Evolutionary conservation across 1,284 basidiomycete species (phyloP).

Genomic region (Fomitopsis betulina): DNA sequence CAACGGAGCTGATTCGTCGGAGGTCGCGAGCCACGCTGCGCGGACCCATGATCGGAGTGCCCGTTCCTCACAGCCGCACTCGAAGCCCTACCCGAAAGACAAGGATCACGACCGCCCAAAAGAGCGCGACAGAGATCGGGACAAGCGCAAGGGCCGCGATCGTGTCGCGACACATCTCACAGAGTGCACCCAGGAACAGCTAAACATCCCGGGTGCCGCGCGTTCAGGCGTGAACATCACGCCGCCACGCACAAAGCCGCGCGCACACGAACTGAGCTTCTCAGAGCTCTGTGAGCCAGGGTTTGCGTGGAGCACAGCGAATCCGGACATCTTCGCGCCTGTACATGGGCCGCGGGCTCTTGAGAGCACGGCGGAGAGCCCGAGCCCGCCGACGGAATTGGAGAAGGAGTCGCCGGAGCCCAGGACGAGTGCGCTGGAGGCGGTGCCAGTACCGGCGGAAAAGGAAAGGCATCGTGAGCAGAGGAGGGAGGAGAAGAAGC

Average conservation of each 20-base stretch:
- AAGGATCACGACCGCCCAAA: background rate
- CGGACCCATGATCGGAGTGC: background rate
- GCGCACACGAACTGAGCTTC: conserved; percentile 19
- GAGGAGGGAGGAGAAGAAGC: conserved; percentile 12
- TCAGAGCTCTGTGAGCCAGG: conserved; percentile 24
- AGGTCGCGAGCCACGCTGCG: conserved; percentile 1
- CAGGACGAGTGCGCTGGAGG: background rate
- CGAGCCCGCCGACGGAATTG: background rate
- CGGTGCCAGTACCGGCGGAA: background rate
- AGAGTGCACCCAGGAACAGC: background rate
- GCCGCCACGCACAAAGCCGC: background rate
- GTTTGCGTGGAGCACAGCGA: conserved; percentile 17
- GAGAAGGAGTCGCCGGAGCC: background rate
- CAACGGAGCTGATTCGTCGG: background rate
- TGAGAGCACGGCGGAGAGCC: background rate
- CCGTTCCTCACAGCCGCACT: too few species aligned
- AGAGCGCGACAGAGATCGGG: background rate
- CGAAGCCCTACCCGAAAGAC: background rate
- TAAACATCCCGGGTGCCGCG: background rate
- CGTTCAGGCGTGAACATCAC: background rate
- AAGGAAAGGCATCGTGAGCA: conserved; percentile 15
- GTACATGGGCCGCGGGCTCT: background rate
- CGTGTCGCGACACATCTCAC: background rate
- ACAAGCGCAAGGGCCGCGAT: background rate
- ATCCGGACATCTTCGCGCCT: conserved; percentile 14